These are phyloP conservation scores for Oxyria digyna DNA, from an alignment of 148 eudicot species.

Conservation along the genomic window DNA sequence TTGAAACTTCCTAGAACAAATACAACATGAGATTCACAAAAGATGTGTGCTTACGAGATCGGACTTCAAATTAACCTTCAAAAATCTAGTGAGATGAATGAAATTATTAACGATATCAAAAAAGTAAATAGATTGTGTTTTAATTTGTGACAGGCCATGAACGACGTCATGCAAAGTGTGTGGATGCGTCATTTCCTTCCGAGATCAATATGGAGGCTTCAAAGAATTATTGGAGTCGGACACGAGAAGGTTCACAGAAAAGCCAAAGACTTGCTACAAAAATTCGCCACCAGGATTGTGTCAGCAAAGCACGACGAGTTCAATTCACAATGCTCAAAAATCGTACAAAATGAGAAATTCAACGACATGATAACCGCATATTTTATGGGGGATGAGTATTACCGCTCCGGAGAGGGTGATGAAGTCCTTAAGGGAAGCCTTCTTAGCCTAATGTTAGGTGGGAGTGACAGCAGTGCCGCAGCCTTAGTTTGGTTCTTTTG, in stretches of 20 bases:
- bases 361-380: slow-evolving; percentile 11
- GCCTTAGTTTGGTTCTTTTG: slow-evolving; percentile 21
- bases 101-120: too few relatives aligned
- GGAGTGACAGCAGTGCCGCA: slow-evolving; percentile 13
- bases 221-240: slow-evolving; percentile 13
- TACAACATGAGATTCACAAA: too few relatives aligned
- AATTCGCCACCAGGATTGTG: background rate
- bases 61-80: too few relatives aligned
- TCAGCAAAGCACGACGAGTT: slow-evolving; percentile 1
- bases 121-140: background rate
- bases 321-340: background rate
- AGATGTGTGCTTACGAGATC: too few relatives aligned
- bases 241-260: slow-evolving; percentile 14
- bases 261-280: slow-evolving; percentile 4
- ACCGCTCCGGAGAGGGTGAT: background rate
- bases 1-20: too few relatives aligned
- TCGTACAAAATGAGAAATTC: background rate
- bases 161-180: slow-evolving; percentile 8
- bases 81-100: too few relatives aligned
- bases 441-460: slow-evolving; percentile 13
- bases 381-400: background rate
- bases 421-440: slow-evolving; percentile 4
- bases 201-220: slow-evolving; percentile 18
- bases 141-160: slow-evolving; percentile 7
- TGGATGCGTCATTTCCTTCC: slow-evolving; percentile 20